These are phyloP conservation scores for Apiospora malaysiana DNA, from an alignment of 2,329 filamentous ascomycete species.

Conservation along the genomic window DNA sequence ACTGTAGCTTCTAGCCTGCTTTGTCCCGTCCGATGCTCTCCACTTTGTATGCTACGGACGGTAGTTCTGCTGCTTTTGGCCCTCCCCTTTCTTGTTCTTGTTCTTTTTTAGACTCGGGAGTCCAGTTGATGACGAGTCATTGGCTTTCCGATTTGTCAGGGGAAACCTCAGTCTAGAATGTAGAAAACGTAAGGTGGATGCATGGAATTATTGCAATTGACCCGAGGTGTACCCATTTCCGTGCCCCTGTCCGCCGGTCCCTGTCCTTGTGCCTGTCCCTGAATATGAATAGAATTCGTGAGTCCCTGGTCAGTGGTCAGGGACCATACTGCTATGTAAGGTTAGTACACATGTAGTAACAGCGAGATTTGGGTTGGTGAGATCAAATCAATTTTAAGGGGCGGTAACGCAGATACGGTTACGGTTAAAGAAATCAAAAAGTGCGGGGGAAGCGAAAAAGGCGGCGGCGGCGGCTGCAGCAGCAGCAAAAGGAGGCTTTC, in stretches of 20 bases:
- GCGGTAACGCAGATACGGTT: neutral
- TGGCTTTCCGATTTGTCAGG: neutral
- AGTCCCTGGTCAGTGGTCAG: neutral
- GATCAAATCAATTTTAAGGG: neutral
- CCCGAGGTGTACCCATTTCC: neutral
- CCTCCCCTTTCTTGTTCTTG: neutral
- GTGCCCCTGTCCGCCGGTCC: too few species aligned
- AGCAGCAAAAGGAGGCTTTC: neutral
- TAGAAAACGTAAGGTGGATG: neutral
- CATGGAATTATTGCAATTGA: neutral
- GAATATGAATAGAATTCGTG: too few species aligned
- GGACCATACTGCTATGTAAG: too few species aligned
- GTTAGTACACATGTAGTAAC: too few species aligned
- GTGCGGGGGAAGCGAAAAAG: neutral
- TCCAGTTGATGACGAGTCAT: neutral
- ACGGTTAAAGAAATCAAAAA: neutral
- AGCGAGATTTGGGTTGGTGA: neutral
- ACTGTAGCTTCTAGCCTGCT: neutral
- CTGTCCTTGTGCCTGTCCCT: too few species aligned
- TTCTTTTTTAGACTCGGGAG: neutral
- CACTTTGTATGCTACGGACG: neutral
- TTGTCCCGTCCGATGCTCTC: neutral
- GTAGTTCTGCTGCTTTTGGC: constrained; percentile 3
- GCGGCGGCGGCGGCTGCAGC: neutral
- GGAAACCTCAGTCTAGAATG: neutral